These are phyloP conservation scores for Euclidium syriacum DNA, from an alignment of 345 rosid genomes.

Conservation along the genomic window DNA sequence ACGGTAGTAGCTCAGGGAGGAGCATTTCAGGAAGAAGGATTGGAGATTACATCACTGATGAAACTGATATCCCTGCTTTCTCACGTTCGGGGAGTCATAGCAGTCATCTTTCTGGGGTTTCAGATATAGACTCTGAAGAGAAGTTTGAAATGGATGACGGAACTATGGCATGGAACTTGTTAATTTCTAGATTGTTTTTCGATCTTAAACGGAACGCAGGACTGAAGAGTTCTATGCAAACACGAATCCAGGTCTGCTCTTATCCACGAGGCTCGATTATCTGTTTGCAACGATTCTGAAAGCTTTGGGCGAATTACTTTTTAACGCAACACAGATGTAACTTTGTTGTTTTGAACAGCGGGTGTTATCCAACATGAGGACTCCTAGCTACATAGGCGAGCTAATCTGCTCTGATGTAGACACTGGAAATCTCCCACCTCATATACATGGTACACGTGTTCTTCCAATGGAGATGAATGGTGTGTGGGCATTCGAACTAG, in stretches of 20 bases:
- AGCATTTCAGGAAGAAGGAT: conserved; percentile 24
- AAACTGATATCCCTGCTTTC: conserved; percentile 31
- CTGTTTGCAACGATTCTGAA: background rate
- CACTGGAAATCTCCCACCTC: conserved; percentile 74
- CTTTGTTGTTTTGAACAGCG: conserved; percentile 43
- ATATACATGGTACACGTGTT: conserved; percentile 75
- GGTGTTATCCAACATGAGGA: conserved; percentile 82
- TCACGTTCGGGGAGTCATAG: conserved; percentile 42
- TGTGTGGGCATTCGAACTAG: conserved; percentile 88
- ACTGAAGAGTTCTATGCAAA: conserved; percentile 44
- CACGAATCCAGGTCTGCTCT: conserved; percentile 68
- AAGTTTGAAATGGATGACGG: conserved; percentile 67
- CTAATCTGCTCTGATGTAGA: conserved; percentile 58
- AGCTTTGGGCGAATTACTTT: background rate
- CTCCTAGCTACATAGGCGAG: conserved; percentile 78
- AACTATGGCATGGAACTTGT: conserved; percentile 83
- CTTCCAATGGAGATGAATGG: conserved; percentile 76
- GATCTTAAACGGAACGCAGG: conserved; percentile 53
- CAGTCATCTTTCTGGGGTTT: conserved; percentile 40
- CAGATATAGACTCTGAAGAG: conserved; percentile 66
- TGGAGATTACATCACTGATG: conserved; percentile 34
- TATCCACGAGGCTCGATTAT: background rate
- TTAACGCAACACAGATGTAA: background rate
- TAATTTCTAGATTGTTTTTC: conserved; percentile 83
- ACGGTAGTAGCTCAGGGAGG: conserved; percentile 35